A percentile compares a stretch with the other conserved stretches of the same genome.
Evolutionary conservation across 345 rosid genomes (phyloP).

Genomic region (Viola odorata): DNA sequence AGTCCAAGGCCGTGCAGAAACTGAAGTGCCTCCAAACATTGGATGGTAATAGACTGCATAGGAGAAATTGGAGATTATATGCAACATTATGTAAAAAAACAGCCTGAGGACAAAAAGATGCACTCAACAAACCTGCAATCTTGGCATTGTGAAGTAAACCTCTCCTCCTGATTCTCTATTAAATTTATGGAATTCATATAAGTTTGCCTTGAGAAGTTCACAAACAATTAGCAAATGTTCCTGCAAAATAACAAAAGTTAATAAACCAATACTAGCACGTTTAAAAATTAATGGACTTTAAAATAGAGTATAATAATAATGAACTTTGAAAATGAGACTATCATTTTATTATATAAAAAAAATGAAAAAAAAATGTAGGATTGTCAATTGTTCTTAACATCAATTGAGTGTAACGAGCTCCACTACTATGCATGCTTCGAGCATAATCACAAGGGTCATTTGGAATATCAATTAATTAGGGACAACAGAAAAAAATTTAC

Average conservation of each 20-base stretch:
- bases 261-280: not conserved
- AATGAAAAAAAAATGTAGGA: too few relatives aligned
- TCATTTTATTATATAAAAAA: not conserved
- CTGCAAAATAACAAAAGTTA: conserved; percentile 34
- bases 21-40: conserved; percentile 92
- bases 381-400: too few relatives aligned
- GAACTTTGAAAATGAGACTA: not conserved
- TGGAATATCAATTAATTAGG: too few relatives aligned
- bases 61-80: conserved; percentile 24
- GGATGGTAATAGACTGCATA: conserved; percentile 92
- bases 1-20: conserved; percentile 95
- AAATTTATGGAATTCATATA: conserved; percentile 95
- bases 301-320: not conserved
- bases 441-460: too few relatives aligned
- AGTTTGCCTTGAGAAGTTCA: conserved; percentile 97
- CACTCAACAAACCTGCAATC: conserved; percentile 70
- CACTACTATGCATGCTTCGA: too few relatives aligned
- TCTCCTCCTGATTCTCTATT: conserved; percentile 98
- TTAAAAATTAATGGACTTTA: too few relatives aligned
- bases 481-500: too few relatives aligned
- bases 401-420: too few relatives aligned
- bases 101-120: conserved; percentile 11
- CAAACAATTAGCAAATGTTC: conserved; percentile 98
- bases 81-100: conserved; percentile 1
- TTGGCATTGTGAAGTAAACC: conserved; percentile 97